Base-by-base conservation (phyloP, 2,329 filamentous ascomycete genomes). In the Dissoconium aciculare region DNA sequence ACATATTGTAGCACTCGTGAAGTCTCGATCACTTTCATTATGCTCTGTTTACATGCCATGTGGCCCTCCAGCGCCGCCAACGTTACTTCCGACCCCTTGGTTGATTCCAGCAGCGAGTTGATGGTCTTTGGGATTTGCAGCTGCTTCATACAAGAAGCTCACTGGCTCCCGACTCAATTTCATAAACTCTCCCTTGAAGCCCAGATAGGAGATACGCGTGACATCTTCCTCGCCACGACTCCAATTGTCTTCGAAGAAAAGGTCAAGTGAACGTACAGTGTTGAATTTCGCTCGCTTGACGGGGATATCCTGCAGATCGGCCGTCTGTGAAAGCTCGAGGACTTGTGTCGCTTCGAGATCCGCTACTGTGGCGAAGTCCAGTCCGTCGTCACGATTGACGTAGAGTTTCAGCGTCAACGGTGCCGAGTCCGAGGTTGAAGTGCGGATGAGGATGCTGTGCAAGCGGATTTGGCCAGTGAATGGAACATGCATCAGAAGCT, bases 181-280 rank as follows among this genome's bases (percentile, higher is more conserved):
- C 70, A 89, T 89, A 67, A 83, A 95, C 57, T 93, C 82, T 14
- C 89, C 89, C 58, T 82, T 85, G 63, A 98, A 95, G 1, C 81
- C 89, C 34, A 95, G 41, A 58, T 94, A 98, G 38, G 66, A 74
- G 2, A 95, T 54, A 28, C 74, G 67, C 26, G 81, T 87, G 33
- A 78, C 73, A 33, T 91, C 81, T 50, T 85, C 81, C 10, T 83
- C 79, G 0, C 74, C 82, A 8, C 52, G 49, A 28, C 72, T 69
- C 44, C 87, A 93, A 52, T 95, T 98, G 53, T 94, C 82, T 46
- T 81, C 77, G 46, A 95, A 79, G 62, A 95, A 95, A 29, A 98
- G 63, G 10, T 76, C 73, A 38, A 98, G 62, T 12, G 69, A 75
- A 28, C 81, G 78, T n/a, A 85, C 83, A 15, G 76, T 79, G 43